Conservation (phyloP, 805 yeast species). For the Brettanomyces nanus region DNA sequence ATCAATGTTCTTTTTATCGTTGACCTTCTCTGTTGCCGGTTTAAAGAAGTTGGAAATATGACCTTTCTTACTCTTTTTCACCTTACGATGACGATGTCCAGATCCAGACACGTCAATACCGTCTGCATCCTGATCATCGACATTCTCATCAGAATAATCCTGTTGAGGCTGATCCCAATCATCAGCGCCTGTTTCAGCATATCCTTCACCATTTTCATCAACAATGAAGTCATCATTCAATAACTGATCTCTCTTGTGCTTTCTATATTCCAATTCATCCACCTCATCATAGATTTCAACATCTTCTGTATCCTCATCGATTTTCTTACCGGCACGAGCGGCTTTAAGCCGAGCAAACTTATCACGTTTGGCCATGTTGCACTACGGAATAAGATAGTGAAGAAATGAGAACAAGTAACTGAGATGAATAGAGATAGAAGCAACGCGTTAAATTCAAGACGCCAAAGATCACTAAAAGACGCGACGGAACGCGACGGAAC, state of each 20-base stretch:
- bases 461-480: no score
- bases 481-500: no score
- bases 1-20: slow-evolving; percentile 32
- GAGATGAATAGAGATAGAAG: neutral
- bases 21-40: slow-evolving; percentile 15
- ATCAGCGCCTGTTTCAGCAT: slow-evolving; percentile 87
- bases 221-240: slow-evolving; percentile 89
- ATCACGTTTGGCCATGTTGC: slow-evolving; percentile 19
- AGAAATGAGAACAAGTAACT: neutral
- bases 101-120: slow-evolving; percentile 13
- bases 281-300: slow-evolving; percentile 77
- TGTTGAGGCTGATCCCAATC: slow-evolving; percentile 70
- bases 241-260: slow-evolving; percentile 69
- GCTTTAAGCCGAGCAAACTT: slow-evolving; percentile 56
- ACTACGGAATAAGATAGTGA: neutral
- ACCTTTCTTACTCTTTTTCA: slow-evolving; percentile 11
- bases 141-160: slow-evolving; percentile 34
- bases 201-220: slow-evolving; percentile 90
- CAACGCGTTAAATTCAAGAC: no score
- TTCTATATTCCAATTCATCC: slow-evolving; percentile 71
- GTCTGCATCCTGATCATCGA: slow-evolving; percentile 13
- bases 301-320: slow-evolving; percentile 27
- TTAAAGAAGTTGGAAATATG: slow-evolving; percentile 35
- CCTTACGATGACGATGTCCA: slow-evolving; percentile 28
- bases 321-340: slow-evolving; percentile 53